phyloP scores from a whole-genome alignment of 352 stramenopile species.

The Aphanomyces cochlioides region DNA sequence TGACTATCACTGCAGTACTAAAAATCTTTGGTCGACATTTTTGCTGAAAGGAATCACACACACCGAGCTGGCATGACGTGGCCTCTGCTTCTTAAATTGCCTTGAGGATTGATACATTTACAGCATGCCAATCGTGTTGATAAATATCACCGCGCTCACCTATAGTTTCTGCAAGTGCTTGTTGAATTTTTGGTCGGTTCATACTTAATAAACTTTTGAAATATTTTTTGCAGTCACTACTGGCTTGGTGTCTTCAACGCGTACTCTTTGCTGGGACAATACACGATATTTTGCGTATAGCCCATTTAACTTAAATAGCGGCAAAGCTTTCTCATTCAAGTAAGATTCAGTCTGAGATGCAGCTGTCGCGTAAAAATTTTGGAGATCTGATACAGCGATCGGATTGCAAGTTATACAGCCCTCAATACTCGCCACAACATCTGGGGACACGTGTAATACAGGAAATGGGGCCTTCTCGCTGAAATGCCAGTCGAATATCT shows the following conservation, averaged over 20 bases:
- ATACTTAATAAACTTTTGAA: background rate
- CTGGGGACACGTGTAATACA: background rate
- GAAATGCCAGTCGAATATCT: slow-evolving; percentile 11
- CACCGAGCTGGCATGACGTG: too few species aligned
- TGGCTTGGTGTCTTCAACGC: background rate
- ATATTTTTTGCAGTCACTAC: background rate
- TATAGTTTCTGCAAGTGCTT: too few species aligned
- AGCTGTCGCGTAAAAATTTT: background rate
- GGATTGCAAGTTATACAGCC: background rate
- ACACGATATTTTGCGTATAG: slow-evolving; percentile 26
- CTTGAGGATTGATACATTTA: too few species aligned
- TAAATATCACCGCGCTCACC: too few species aligned
- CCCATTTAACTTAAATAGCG: slow-evolving; percentile 19
- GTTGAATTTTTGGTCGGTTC: too few species aligned
- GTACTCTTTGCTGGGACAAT: slow-evolving; percentile 2
- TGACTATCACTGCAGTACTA: too few species aligned
- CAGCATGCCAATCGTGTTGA: too few species aligned
- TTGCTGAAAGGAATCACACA: too few species aligned
- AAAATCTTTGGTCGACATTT: too few species aligned
- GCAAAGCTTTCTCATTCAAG: background rate
- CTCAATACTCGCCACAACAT: background rate
- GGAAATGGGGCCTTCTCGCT: background rate
- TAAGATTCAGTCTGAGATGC: background rate
- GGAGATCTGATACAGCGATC: background rate
- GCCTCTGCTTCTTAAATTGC: too few species aligned